phyloP scores from a whole-genome alignment of 805 yeast species.

The Grigorovia jiainica region DNA sequence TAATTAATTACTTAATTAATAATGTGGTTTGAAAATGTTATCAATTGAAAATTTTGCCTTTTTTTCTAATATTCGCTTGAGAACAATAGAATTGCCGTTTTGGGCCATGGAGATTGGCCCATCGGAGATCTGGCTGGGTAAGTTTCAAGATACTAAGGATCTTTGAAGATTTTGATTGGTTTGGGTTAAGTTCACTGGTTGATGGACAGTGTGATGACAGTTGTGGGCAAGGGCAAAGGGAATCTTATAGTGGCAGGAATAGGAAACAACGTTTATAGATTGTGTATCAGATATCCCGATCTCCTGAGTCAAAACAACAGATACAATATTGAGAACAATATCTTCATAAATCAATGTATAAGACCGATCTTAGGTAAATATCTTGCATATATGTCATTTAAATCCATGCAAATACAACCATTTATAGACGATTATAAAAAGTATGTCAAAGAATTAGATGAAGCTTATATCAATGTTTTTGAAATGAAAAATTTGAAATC shows the following conservation, averaged over 20 bases:
- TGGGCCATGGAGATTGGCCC: too few relatives aligned
- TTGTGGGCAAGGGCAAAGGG: slow-evolving; percentile 22
- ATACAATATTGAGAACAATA: slow-evolving; percentile 13
- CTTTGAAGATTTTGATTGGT: too few relatives aligned
- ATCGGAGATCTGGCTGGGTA: too few relatives aligned
- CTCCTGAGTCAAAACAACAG: slow-evolving; percentile 15
- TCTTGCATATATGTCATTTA: background rate
- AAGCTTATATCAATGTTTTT: slow-evolving; percentile 7
- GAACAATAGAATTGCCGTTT: too few relatives aligned
- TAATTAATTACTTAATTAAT: too few relatives aligned
- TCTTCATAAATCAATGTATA: slow-evolving; percentile 9
- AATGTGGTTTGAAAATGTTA: too few relatives aligned
- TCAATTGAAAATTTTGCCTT: too few relatives aligned
- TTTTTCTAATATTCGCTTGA: too few relatives aligned
- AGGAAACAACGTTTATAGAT: slow-evolving; percentile 12
- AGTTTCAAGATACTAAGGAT: too few relatives aligned
- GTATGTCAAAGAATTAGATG: slow-evolving; percentile 3
- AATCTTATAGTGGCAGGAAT: slow-evolving; percentile 13
- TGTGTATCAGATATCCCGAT: slow-evolving; percentile 14
- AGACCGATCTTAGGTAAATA: slow-evolving; percentile 9
- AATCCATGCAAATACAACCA: background rate
- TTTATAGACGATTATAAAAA: background rate
- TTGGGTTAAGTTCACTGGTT: too few relatives aligned
- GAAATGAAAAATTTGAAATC: slow-evolving; percentile 16
- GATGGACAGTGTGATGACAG: slow-evolving; percentile 9